Base-by-base conservation (phyloP, 495 filamentous ascomycete genomes). In the Aspergillus affinis region DNA sequence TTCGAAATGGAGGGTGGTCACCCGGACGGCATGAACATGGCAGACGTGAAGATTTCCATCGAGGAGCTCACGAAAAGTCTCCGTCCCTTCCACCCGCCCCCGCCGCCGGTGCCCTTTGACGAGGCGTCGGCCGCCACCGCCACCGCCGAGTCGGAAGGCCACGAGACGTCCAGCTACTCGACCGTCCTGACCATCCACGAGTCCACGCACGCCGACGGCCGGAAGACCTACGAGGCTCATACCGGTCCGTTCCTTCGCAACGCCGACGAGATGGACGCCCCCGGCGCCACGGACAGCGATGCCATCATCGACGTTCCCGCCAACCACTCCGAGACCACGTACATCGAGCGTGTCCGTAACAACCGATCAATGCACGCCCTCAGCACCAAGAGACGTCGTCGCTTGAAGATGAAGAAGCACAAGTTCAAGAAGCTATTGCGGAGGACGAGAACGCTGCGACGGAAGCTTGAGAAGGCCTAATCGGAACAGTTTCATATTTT, bases 391-490 rank as follows among this genome's bases (percentile, higher is more conserved):
- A 82, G 95, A 75, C 89, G 92, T 62, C 82, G 92, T 68, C 91
- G 90, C 77, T 77, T 93, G 71, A 96, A 93, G 85, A 98, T 98
- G 93, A 98, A 98, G 90, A 98, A 98, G 83, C 93, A 98, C 81
- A 98, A 98, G 85, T 95, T 96, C 74, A 98, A 97, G 93, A 98
- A 98, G 85, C 81, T 99, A 61, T 90, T 96, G 89, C 88, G 84
- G 81, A 82, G 85, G 76, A 99, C 95, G 66, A 84, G 93, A 69
- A 95, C 91, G 69, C 69, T 91, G 80, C 87, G 95, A 72, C 86
- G 92, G 67, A 94, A 90, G 78, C 79, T 96, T 69, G 94, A 96
- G 56, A 80, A 77, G 65, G 72, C 74, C 47, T 83, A 69, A 72
- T 47, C 18, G 36, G 15, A 23, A n/a, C 18, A 23, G 26, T 48